Evolutionary conservation across 352 stramenopile genomes (phyloP), one percentile per base, ranked within the genome.

Genomic region (Phytophthora sansomeana): DNA sequence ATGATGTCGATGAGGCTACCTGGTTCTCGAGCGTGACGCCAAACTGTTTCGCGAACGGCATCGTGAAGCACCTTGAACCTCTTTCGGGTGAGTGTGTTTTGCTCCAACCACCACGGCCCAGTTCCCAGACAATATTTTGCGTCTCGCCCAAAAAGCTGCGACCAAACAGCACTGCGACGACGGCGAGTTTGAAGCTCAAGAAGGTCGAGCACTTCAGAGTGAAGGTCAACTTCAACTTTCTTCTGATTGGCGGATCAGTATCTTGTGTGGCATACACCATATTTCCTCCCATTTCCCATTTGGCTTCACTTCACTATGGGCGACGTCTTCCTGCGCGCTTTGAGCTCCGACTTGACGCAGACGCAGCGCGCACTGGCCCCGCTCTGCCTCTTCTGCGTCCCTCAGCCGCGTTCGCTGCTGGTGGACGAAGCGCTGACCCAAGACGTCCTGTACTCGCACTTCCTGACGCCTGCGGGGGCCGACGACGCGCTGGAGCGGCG

Each of bases 361-460:
- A 87, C 77, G 49, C 83, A 92, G 72, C 81, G 83, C 58, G 64
- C 72, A 24, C 64, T 92, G 13, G 61, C 75, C 14, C 72, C 63
- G 24, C 74, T 64, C 54, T 84, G 78, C 13, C 63, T 93, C 32
- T 82, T 93, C 55, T 93, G 85, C 44, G 77, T 91, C 10, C 85
- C 85, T 6, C 83, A 91, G 71, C 66, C 72, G 24, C 78, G 85
- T 14, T 83, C 85, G 24, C 76, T 93, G 21, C 66, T 87, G 16
- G 74, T 74, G 1, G 75, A 81, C 47, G 58, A 74, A 47, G 29
- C 39, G 5, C 33, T 87, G 9, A 67, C 77, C 6, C 59, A 77
- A 26, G 65, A 86, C 7, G 69, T 85, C 32, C 57, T 93, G 21
- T 80, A 81, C 47, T 69, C 78, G 48, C 85, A 93, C 60, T 69